These are phyloP conservation scores for Retiboletus flavoniger DNA, from an alignment of 1,284 basidiomycete species.

Conservation along the genomic window DNA sequence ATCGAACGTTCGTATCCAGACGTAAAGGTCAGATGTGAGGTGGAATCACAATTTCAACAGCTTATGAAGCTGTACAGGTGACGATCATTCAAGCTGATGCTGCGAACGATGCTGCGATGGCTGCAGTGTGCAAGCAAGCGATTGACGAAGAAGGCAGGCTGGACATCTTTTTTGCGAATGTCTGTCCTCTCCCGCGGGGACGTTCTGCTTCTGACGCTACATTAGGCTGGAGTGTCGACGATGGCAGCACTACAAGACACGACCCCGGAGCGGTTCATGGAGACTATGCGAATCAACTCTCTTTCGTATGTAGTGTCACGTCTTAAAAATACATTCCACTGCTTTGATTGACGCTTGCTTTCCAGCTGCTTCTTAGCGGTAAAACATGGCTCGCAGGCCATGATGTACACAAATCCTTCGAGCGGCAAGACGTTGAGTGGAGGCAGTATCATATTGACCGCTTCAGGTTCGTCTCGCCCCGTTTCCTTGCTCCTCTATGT, in stretches of 20 bases:
- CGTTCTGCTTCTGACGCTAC: conserved; percentile 8
- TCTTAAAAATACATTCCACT: neutral
- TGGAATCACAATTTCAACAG: conserved; percentile 5
- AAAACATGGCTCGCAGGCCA: conserved; percentile 81
- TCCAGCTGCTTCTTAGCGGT: conserved; percentile 85
- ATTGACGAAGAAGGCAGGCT: conserved; percentile 79
- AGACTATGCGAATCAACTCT: conserved; percentile 78
- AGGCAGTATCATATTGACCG: conserved; percentile 89
- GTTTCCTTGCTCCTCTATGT: conserved; percentile 6
- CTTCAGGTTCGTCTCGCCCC: conserved; percentile 59
- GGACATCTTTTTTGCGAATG: conserved; percentile 95
- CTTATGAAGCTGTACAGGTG: conserved; percentile 46
- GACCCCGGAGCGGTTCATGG: conserved; percentile 67
- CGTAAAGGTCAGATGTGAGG: conserved; percentile 59
- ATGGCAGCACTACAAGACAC: conserved; percentile 52
- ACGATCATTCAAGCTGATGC: conserved; percentile 79
- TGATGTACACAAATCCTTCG: conserved; percentile 65
- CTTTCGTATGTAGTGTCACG: conserved; percentile 61
- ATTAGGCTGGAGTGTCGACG: conserved; percentile 64
- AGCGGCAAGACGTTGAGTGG: conserved; percentile 66
- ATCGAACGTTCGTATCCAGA: conserved; percentile 72
- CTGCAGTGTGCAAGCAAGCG: conserved; percentile 67
- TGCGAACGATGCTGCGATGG: conserved; percentile 74
- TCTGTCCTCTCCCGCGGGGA: conserved; percentile 36
- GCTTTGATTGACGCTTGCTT: conserved; percentile 4